Base-by-base conservation (phyloP, 106 monocot genomes). In the Dactylorhiza incarnata region DNA sequence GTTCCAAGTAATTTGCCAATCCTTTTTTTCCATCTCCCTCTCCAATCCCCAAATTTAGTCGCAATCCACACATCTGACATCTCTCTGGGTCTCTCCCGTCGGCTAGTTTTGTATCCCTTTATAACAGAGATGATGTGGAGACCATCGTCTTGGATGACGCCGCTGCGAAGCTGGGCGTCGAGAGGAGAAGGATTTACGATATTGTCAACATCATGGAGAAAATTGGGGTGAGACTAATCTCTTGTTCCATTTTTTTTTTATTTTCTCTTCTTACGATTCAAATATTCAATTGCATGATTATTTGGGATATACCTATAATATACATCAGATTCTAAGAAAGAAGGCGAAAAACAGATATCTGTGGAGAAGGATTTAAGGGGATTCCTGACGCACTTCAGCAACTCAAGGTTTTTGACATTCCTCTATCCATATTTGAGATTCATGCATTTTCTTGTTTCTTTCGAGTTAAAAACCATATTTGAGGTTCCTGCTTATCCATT, bases 141-240 rank as follows among this genome's bases (percentile, higher is more conserved):
- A 76, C 75, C 17, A 78, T 95, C 14, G 71, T 89, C 46, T 70
- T 95, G 48, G 95, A 95, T 19, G 91, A 91, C 24, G 91, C 95
- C 0, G 95, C 95, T 16, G 78, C 29, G 61, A 81, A 80, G 23
- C 69, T 95, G 2, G 95, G 91, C 3, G 91, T 95, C 15, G 91
- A 95, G 87, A 81, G 95, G 80, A 78, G 95, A 15, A 89, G 95
- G 82, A 95, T 95, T 80, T 95, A 95, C 61, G 95, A 95, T 29
- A 92, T 95, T 13, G 95, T 95, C 72, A 95, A 95, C 74, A 86
- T 95, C 10, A 72, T 95, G 72, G 95, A 95, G 78, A 95, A 89
- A 56, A 79, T 95, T 15, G 95, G 95, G 84, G 95, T 95, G 48
- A 79, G 86, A 56, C 24, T 48, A 24, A 5, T 6, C 7, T 68